Evolutionary conservation across 495 filamentous ascomycete genomes (phyloP).

Genomic region (Neurospora pannonica): DNA sequence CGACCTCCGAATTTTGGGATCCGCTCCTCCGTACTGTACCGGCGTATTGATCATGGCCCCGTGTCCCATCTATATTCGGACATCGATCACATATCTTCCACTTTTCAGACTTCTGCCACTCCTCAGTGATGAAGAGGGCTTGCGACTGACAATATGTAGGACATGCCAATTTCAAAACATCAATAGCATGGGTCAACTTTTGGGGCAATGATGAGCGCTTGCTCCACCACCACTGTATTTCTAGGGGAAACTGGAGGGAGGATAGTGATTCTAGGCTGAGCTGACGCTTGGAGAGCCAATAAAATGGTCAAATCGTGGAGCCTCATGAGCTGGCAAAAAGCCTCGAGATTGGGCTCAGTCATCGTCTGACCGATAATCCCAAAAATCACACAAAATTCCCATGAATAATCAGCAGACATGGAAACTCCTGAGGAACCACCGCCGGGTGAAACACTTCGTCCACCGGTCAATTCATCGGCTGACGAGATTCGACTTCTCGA

Average conservation of each 20-base stretch:
- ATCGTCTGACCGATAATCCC: background rate
- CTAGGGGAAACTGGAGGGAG: background rate
- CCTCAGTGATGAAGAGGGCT: background rate
- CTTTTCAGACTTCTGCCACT: background rate
- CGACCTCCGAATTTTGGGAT: background rate
- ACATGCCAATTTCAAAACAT: background rate
- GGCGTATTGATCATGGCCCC: background rate
- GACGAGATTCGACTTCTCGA: background rate
- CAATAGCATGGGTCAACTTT: background rate
- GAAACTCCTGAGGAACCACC: background rate
- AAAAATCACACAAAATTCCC: background rate
- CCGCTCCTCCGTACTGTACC: background rate
- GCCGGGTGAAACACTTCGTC: background rate
- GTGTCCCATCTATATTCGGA: background rate
- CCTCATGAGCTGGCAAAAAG: background rate
- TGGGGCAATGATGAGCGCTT: background rate
- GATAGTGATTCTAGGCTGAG: background rate
- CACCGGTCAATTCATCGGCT: background rate
- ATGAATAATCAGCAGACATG: background rate
- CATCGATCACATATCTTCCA: background rate
- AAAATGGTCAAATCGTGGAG: background rate
- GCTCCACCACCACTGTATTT: background rate
- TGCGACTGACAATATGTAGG: background rate
- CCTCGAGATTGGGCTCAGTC: background rate
- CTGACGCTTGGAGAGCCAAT: background rate